Evolutionary conservation across 345 rosid species (phyloP), one percentile per base, ranked within the genome.

Genomic region (Excoecaria cochinchinensis): DNA sequence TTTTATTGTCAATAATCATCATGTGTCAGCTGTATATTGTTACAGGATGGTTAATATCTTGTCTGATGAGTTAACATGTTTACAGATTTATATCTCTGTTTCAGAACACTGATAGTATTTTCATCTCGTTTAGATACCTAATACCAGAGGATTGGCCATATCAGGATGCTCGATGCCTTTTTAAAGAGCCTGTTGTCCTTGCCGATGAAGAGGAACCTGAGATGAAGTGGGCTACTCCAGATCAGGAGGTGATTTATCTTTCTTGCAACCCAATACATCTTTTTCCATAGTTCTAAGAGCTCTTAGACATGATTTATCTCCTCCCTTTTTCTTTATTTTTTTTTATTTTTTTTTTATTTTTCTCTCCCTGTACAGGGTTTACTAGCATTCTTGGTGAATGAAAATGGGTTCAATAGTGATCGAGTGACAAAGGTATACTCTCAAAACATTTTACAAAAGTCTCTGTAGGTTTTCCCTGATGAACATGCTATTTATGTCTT

Each of bases 111-210:
- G n/a, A 46, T 65, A 9, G 38, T 60, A 0, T 44, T 39, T 69
- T 11, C n/a, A 40, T 55, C 62, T 39, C 77, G 0, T 70, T 55
- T 78, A 95, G 98, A 85, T 93, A 95, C 76, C 91, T 84, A 74
- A 86, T 95, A 85, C 91, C 97, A 2, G 97, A 86, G 70, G 88
- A 85, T 67, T 95, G 97, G 98, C 98, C 97, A 55, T 93, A 91
- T 84, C 83, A 84, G 77, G 93, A 89, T 86, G 99, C 97, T 69
- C 88, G 91, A 2, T 65, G 31, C 67, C 91, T 95, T 72, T 95
- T 95, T 59, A 91, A 90, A 78, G 96, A 95, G 74, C 99, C 98
- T 44, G 72, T 80, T 77, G 95, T 93, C 58, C 69, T 84, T 81
- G 78, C 80, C 5, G 87, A 86, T 44, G 89, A 81, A 70, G 92